These are phyloP conservation scores for Tuctoria greenei DNA, from an alignment of 176 grass and related monocot species.

Conservation along the genomic window DNA sequence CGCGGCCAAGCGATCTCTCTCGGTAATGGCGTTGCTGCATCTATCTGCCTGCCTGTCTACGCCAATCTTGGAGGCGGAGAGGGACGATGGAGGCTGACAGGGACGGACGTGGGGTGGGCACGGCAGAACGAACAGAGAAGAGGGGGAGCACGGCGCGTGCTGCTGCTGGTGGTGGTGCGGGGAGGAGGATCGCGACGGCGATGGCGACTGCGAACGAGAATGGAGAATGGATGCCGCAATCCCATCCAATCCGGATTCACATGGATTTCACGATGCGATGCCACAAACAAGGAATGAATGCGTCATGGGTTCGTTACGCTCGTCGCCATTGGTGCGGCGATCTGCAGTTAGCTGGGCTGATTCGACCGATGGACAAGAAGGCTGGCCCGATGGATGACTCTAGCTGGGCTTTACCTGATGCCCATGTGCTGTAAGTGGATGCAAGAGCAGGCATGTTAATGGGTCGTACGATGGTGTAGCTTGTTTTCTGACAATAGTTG, in stretches of 20 bases:
- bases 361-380: too few relatives aligned
- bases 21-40: not conserved
- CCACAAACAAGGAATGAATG: not conserved
- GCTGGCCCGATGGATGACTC: too few relatives aligned
- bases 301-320: not conserved
- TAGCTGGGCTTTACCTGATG: too few relatives aligned
- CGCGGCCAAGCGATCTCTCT: conserved; percentile 15
- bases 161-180: not conserved
- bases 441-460: too few relatives aligned
- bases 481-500: too few relatives aligned
- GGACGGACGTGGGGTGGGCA: not conserved
- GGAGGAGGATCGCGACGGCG: conserved; percentile 4
- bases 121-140: not conserved
- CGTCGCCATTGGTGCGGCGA: not conserved
- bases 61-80: not conserved
- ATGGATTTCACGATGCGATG: conserved; percentile 23
- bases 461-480: too few relatives aligned
- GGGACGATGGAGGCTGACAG: not conserved
- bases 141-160: not conserved
- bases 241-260: conserved; percentile 29
- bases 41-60: not conserved
- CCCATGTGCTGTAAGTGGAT: too few relatives aligned
- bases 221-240: conserved; percentile 29
- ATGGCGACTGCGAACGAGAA: not conserved
- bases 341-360: too few relatives aligned